Conservation (phyloP, 345 rosid species). For the Turnera subulata region DNA sequence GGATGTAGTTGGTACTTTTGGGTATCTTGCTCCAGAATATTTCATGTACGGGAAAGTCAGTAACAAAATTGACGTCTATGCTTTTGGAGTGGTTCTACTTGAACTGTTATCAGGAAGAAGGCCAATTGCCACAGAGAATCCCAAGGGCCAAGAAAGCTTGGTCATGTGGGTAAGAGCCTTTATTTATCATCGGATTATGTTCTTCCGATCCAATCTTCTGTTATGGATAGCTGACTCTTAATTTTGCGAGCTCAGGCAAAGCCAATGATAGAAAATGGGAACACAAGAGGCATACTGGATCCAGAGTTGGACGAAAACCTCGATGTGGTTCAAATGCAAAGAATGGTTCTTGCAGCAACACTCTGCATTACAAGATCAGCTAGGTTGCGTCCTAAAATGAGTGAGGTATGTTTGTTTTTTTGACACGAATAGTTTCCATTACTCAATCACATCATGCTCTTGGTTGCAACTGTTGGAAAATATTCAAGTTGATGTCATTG, state of each 20-base stretch:
- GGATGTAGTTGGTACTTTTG: conserved; percentile 89
- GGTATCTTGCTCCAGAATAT: conserved; percentile 96
- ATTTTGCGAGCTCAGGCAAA: conserved; percentile 57
- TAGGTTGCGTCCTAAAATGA: conserved; percentile 73
- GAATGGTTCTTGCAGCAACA: conserved; percentile 72
- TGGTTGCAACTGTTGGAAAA: not conserved
- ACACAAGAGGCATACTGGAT: conserved; percentile 58
- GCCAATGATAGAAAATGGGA: conserved; percentile 52
- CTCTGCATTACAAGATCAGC: conserved; percentile 69
- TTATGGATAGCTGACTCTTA: not conserved
- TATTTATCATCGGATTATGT: not conserved
- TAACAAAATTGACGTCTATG: conserved; percentile 84
- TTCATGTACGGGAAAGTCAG: conserved; percentile 96
- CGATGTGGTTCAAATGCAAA: conserved; percentile 56
- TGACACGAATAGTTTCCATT: not conserved
- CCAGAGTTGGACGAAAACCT: conserved; percentile 44
- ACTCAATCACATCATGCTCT: not conserved
- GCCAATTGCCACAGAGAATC: conserved; percentile 51
- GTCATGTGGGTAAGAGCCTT: conserved; percentile 81
- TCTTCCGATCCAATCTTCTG: not conserved
- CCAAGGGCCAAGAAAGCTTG: conserved; percentile 74
- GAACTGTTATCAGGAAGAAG: conserved; percentile 83
- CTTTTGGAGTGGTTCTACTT: conserved; percentile 86
- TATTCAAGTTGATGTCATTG: no score
- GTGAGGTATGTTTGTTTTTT: conserved; percentile 39